These are phyloP conservation scores for Polygonum maritimum DNA, from an alignment of 148 eudicot species.

Conservation along the genomic window DNA sequence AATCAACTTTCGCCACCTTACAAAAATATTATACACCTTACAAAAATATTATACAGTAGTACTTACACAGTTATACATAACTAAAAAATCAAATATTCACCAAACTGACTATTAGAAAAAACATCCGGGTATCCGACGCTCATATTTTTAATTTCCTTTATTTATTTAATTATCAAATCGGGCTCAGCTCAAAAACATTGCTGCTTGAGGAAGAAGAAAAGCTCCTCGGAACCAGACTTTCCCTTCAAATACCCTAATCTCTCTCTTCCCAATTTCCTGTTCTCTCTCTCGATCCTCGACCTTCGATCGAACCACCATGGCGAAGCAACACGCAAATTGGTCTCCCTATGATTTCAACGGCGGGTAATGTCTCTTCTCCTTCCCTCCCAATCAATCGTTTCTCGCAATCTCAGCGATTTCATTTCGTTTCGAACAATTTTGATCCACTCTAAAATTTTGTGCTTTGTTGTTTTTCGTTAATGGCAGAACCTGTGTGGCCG, in stretches of 20 bases:
- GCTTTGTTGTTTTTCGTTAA: not conserved
- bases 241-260: constrained; percentile 1
- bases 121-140: too few species aligned
- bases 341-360: constrained; percentile 96
- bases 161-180: not conserved
- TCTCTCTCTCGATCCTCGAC: not conserved
- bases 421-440: not conserved
- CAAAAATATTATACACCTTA: too few species aligned
- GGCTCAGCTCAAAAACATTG: not conserved
- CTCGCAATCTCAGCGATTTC: not conserved
- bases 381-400: not conserved
- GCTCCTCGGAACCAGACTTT: not conserved
- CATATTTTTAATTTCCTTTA: not conserved
- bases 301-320: constrained; percentile 22
- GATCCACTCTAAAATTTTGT: not conserved
- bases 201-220: constrained; percentile 13
- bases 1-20: too few species aligned
- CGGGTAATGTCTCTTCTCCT: constrained; percentile 34
- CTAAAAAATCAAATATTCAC: too few species aligned
- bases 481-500: constrained; percentile 64
- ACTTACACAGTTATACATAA: too few species aligned
- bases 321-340: constrained; percentile 64
- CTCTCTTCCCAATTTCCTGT: not conserved
- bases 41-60: too few species aligned
- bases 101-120: too few species aligned